These are phyloP conservation scores for Hirsutella minnesotensis DNA, from an alignment of 2,329 filamentous ascomycete species.

Conservation along the genomic window DNA sequence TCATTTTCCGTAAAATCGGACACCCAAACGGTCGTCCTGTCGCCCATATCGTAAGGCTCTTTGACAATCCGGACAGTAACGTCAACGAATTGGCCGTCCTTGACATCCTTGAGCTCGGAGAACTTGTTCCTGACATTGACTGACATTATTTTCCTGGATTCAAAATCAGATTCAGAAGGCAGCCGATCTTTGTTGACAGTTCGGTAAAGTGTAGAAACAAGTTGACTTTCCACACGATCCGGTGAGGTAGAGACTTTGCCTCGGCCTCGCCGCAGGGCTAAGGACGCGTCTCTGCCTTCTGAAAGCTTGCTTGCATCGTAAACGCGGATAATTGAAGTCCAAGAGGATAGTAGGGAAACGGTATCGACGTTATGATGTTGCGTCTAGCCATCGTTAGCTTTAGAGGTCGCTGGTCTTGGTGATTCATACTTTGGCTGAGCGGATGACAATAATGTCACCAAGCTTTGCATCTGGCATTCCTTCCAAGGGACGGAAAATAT, in stretches of 20 bases:
- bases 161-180: constrained; percentile 32
- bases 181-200: constrained; percentile 29
- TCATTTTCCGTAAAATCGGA: constrained; percentile 73
- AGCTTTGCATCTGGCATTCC: constrained; percentile 35
- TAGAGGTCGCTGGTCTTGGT: neutral
- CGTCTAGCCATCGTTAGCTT: constrained; percentile 17
- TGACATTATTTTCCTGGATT: constrained; percentile 23
- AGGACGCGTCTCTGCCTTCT: constrained; percentile 20
- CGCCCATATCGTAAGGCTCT: constrained; percentile 28
- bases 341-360: constrained; percentile 32
- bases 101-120: constrained; percentile 51
- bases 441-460: constrained; percentile 31
- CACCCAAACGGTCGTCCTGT: constrained; percentile 54
- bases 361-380: constrained; percentile 15
- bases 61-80: constrained; percentile 59
- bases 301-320: constrained; percentile 23
- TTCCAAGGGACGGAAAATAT: constrained; percentile 45
- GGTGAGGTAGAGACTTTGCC: constrained; percentile 8
- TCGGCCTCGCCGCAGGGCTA: constrained; percentile 13
- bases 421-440: constrained; percentile 37
- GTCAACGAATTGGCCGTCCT: constrained; percentile 48
- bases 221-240: constrained; percentile 21
- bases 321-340: constrained; percentile 29
- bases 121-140: constrained; percentile 43
- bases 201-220: constrained; percentile 37